Evolutionary conservation across 768 basidiomycete genomes (phyloP), one percentile per base, ranked within the genome.

Genomic region (Trichaptum fuscoviolaceum): DNA sequence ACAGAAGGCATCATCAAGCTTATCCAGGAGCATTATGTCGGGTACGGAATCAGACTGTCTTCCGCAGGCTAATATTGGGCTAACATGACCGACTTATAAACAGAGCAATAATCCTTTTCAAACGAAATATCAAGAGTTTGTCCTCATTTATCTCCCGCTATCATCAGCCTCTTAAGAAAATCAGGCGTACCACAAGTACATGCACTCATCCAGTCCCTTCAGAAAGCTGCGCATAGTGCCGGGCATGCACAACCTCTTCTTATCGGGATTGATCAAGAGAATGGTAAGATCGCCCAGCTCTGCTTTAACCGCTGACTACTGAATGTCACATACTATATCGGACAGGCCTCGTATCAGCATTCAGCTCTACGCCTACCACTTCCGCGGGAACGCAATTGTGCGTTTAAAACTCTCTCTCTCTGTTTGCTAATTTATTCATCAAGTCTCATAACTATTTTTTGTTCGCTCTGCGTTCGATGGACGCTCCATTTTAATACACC

Each of bases 241-340:
- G 84, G 88, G 0, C 89, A 91, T 63, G 67, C 71, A 15, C 75
- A 69, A 8, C 89, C 87, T 0, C 76, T 91, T 26, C 77, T 90
- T 70, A 85, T 90, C 58, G 89, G 89, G 0, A 90, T 83, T 20
- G 89, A 91, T 76, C 90, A 90, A 73, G 90, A 91, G 72, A 89
- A 89, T 70, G 90, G 89, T 85, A n/a, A 5, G 70, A 1, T 62
- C 35, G 57, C 60, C 23, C 20, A 18, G 8, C 18, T 17, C 10
- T 61, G 15, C 2, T 15, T 25, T 61, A 15, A n/a, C n/a, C 25
- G 25, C 57, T 8, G 15, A 30, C 12, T 18, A 64, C 15, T 30
- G 35, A 25, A 17, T 30, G 58, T 8, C 8, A 30, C 7, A 30
- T 67, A 52, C 42, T 20, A 52, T 52, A 24, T 52, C 30, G 27